Evolutionary conservation across 164 flowering plant genomes (phyloP), one percentile per base, ranked within the genome.

Genomic region (Chimonanthus praecox): DNA sequence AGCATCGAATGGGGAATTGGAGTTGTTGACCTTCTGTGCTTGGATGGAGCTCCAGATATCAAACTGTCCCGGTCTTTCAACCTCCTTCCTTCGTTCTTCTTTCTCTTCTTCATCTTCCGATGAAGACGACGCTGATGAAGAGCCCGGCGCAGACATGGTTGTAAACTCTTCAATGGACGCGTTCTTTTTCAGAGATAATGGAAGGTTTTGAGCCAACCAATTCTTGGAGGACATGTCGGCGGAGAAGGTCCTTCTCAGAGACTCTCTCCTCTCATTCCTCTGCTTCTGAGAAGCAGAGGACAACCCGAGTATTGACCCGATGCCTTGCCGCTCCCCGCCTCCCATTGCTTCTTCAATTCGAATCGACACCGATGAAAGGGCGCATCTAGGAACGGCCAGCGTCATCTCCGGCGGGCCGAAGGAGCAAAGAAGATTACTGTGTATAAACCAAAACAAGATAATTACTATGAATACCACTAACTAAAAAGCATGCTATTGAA

Each of bases 141-240:
- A 20, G 8, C 58, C 73, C 0, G 78, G 48, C 4, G 44, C 6
- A 48, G 71, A 49, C 6, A 58, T 58, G 9, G 49, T 47, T 11
- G 72, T 71, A 15, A 82, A 68, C 50, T 78, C 75, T 43, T 72
- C 67, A 15, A 83, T 73, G 5, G 87, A 84, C 2, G 82, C 84
- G 13, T 74, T 79, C 80, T 79, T 84, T 72, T 83, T 87, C 71
- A 85, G 78, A 16, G 81, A 73, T 46, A 13, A 4, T 2, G 82
- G 49, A 11, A 83, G 82, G 63, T 83, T 50, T 58, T 85, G 85
- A 21, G 80, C 50, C 7, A 82, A 63, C 89, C 91, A 90, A 78
- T 80, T 80, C 79, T 80, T 85, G 48, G 92, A 87, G 15, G 91
- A 85, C 91, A 87, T 88, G 70, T 90, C 92, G 0, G 92, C 89